Evolutionary conservation across 1,284 basidiomycete species (phyloP).

Genomic region (Mycena citricolor): DNA sequence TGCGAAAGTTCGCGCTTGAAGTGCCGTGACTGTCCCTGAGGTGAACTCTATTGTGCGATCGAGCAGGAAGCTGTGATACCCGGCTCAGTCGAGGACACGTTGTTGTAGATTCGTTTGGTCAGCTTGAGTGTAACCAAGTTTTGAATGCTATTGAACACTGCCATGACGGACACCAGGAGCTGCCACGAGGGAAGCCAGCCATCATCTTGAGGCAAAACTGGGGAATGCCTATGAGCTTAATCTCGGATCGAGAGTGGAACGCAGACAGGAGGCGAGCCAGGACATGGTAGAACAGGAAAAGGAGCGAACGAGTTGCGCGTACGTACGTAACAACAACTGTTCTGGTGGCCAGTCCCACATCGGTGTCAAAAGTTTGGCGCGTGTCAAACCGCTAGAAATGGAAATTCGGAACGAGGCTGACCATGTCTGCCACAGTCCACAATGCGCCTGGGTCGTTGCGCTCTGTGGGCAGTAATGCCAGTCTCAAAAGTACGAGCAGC

Average conservation of each 20-base stretch:
- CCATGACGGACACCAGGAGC: slow-evolving; percentile 71
- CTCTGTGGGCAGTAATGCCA: slow-evolving; percentile 46
- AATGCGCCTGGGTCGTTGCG: slow-evolving; percentile 39
- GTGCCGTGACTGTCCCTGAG: slow-evolving; percentile 64
- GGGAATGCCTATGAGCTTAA: no score
- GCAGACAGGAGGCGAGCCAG: slow-evolving; percentile 5
- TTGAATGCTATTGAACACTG: slow-evolving; percentile 83
- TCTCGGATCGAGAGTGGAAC: neutral
- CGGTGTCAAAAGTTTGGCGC: neutral
- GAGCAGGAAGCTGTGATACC: slow-evolving; percentile 29
- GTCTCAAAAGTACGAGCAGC: slow-evolving; percentile 38
- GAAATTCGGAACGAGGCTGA: slow-evolving; percentile 18
- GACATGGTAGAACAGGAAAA: no score
- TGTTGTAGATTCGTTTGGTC: slow-evolving; percentile 76
- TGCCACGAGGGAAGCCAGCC: slow-evolving; percentile 88
- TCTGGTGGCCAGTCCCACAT: neutral
- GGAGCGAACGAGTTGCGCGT: no score
- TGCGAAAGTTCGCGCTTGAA: slow-evolving; percentile 87
- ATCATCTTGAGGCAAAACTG: slow-evolving; percentile 58
- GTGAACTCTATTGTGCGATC: slow-evolving; percentile 2
- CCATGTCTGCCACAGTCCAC: slow-evolving; percentile 30
- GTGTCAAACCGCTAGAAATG: neutral
- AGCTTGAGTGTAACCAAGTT: slow-evolving; percentile 78
- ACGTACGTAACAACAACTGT: neutral
- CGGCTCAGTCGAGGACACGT: slow-evolving; percentile 49